These are phyloP conservation scores for Paramecium primaurelia DNA, from an alignment of 73 alveolate species.

Conservation along the genomic window DNA sequence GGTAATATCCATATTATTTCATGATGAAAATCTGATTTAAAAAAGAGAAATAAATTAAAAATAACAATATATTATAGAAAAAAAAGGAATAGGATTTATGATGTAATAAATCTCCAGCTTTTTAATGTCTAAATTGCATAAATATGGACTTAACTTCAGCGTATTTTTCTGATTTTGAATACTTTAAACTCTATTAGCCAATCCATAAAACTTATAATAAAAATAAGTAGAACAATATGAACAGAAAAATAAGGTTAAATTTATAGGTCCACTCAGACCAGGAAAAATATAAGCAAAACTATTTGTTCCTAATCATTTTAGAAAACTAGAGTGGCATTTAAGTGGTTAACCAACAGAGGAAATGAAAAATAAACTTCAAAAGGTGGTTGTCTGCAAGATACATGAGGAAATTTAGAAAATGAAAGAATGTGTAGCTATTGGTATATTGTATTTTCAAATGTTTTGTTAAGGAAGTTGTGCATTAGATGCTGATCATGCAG, in stretches of 20 bases:
- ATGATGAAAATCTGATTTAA: too few relatives aligned
- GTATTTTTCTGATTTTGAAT: slow-evolving; percentile 84
- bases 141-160: slow-evolving; percentile 82
- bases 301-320: slow-evolving; percentile 86
- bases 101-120: slow-evolving; percentile 85
- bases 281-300: slow-evolving; percentile 59
- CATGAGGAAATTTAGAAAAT: slow-evolving; percentile 70
- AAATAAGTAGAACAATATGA: slow-evolving; percentile 62
- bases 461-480: slow-evolving; percentile 78
- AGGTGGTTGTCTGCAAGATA: slow-evolving; percentile 55
- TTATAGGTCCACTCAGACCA: slow-evolving; percentile 63
- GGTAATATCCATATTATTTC: too few relatives aligned
- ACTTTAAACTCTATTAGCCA: slow-evolving; percentile 87
- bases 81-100: too few relatives aligned
- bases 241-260: slow-evolving; percentile 69
- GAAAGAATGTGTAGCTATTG: slow-evolving; percentile 70
- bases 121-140: slow-evolving; percentile 91
- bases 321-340: slow-evolving; percentile 87
- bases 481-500: slow-evolving; percentile 78
- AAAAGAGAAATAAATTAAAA: too few relatives aligned
- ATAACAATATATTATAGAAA: too few relatives aligned
- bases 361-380: slow-evolving; percentile 41
- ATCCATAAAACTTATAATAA: slow-evolving; percentile 86
- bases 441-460: slow-evolving; percentile 54
- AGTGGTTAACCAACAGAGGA: slow-evolving; percentile 68